Evolutionary conservation across 108 stramenopile genomes (phyloP).

Genomic region (Ochromonas danica): DNA sequence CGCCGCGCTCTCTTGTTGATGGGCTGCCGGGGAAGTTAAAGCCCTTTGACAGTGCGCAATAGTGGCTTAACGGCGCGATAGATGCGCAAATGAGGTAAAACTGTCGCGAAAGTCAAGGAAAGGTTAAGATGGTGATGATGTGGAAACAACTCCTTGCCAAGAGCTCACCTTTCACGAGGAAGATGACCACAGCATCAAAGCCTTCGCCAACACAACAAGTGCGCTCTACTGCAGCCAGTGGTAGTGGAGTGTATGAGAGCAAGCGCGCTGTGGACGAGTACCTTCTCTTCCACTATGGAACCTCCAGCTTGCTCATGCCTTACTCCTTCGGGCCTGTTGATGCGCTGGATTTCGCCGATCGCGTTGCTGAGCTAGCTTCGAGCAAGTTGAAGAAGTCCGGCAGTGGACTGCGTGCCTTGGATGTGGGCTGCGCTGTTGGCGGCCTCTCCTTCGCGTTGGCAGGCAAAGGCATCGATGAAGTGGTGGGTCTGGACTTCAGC

Average conservation of each 20-base stretch:
- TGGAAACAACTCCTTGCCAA: no score
- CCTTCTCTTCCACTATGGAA: conserved; percentile 53
- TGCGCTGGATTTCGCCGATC: conserved; percentile 40
- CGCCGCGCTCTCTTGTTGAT: no score
- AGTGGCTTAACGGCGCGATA: no score
- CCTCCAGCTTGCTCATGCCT: not conserved
- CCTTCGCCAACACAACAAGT: not conserved
- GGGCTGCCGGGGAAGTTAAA: no score
- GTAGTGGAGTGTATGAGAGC: conserved; percentile 50
- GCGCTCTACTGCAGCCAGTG: conserved; percentile 45
- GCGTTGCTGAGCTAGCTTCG: conserved; percentile 38
- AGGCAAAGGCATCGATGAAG: conserved; percentile 71
- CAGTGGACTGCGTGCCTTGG: conserved; percentile 52
- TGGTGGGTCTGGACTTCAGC: conserved; percentile 84
- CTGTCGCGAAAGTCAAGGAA: no score
- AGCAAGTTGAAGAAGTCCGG: conserved; percentile 2
- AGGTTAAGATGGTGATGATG: no score
- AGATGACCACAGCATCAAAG: not conserved
- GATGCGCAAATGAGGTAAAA: no score
- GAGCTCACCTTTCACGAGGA: no score
- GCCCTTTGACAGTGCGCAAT: no score
- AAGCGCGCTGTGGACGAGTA: conserved; percentile 50
- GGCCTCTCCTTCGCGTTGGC: conserved; percentile 82
- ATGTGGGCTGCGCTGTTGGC: conserved; percentile 88
- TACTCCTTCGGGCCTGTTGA: conserved; percentile 37